Percentiles rank a stretch among this genome's conserved stretches.
Evolutionary conservation across 495 filamentous ascomycete genomes (phyloP).

Genomic region (Talaromyces ruber): DNA sequence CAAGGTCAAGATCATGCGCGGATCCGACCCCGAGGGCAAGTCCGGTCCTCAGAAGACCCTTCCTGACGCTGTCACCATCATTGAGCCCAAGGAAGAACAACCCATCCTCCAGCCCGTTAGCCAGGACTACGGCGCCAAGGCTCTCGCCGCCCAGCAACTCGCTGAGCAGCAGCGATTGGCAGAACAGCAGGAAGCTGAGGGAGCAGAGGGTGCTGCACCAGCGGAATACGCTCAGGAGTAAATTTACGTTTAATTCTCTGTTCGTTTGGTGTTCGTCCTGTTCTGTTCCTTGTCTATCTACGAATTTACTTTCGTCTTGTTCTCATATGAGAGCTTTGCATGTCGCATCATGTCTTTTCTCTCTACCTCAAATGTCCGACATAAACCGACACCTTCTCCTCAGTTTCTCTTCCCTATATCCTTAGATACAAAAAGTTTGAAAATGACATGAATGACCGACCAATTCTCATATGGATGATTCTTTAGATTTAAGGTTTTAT

Average conservation of each 20-base stretch:
- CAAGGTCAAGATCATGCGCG: slow-evolving; percentile 99
- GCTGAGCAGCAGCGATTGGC: slow-evolving; percentile 63
- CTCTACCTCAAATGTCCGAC: slow-evolving; percentile 27
- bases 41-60: slow-evolving; percentile 91
- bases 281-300: slow-evolving; percentile 21
- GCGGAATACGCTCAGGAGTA: slow-evolving; percentile 34
- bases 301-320: slow-evolving; percentile 2
- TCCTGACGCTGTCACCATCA: slow-evolving; percentile 96
- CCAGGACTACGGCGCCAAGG: slow-evolving; percentile 98
- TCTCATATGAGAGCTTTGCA: background rate
- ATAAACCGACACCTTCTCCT: slow-evolving; percentile 18
- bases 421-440: background rate
- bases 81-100: slow-evolving; percentile 99
- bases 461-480: background rate
- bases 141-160: slow-evolving; percentile 72
- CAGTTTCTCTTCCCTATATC: slow-evolving; percentile 8
- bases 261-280: slow-evolving; percentile 13
- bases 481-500: background rate
- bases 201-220: slow-evolving; percentile 26
- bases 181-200: slow-evolving; percentile 49
- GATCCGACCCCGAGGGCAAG: slow-evolving; percentile 98
- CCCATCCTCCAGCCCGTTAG: slow-evolving; percentile 85
- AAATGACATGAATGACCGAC: slow-evolving; percentile 5
- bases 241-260: slow-evolving; percentile 15
- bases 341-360: slow-evolving; percentile 6